Evolutionary conservation across 352 stramenopile genomes (phyloP), one percentile per base, ranked within the genome.

Genomic region (Peronospora belbahrii): DNA sequence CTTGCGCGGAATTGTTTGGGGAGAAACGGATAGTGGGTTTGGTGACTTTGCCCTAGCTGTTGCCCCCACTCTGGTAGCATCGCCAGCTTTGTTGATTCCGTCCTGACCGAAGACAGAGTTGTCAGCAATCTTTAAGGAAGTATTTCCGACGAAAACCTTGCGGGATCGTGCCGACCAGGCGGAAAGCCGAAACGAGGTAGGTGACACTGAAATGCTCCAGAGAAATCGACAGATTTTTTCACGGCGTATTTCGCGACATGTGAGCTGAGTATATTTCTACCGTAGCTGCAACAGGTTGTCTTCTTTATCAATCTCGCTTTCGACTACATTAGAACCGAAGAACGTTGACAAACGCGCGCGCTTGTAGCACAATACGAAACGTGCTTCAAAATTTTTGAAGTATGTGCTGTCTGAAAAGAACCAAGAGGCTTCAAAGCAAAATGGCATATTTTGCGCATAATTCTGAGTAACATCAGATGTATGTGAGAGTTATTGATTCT

Each of bases 331-430:
- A 40, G 47, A 58, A 17, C 17, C 33, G 3, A 69, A 19, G 13
- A 37, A 52, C 0, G 39, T 14, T 20, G 35, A 11, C 3, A 47
- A 59, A n/a, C 25, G 30, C 40, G 38, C 56, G 23, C 39, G 20
- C 14, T 46, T 62, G 42, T 25, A 42, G 17, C 45, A 25, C 22
- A 66, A 56, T 11, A 52, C 51, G 11, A 38, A 40, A 14, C 50
- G 43, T 39, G 56, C 60, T 17, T 69, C 60, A 0, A 80, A 83
- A 45, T 82, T 87, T 57, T 57, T 86, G 27, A 88, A 85, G 38
- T 88, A 85, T 50, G 76, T 84, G 13, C 22, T 90, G 33, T 78
- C 68, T 0, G 75, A 86, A 45, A 86, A 85, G 48, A 70, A 87
- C 8, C 75, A 79, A 51, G 79, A 90, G 34, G 75, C 76, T 5